Evolutionary conservation across 768 basidiomycete species (phyloP), one percentile per base, ranked within the genome.

Genomic region (Ramaria sp.): DNA sequence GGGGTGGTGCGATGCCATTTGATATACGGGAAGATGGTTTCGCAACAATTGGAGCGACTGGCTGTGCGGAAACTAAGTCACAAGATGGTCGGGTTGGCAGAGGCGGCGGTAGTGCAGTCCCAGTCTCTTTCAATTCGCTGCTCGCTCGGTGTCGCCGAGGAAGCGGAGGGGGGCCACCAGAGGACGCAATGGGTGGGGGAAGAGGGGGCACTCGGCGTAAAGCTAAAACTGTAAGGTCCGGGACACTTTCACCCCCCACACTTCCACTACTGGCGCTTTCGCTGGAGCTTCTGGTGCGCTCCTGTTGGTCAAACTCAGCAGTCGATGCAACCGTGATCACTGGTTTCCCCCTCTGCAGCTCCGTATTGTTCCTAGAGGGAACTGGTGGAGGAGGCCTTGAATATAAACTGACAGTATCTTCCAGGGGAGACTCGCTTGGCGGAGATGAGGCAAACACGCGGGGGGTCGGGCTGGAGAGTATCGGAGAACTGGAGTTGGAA

Each of bases 1-100:
- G 88, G 0, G 88, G 88, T 0, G 88, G 88, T 0, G 79, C 85
- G 22, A 83, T 76, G 58, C 69, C 76, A 37, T 67, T 65, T 43
- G 67, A 62, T 24, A n/a, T 64, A 30, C 57, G 34, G 55, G 59
- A n/a, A 4, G 51, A 22, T 6, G 54, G 51, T 27, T 41, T 42
- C n/a, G 57, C 42, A 42, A 39, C 20, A 7, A 42, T 19, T 1
- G 57, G 37, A 20, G 33, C 20, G 33, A 51, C 12, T 58, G 54
- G 42, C 17, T 38, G 49, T 33, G 59, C 33, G 63, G 31, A 27
- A 58, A 39, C 61, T 65, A 69, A 19, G n/a, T 41, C 50, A 15
- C 19, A 39, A 33, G 60, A 31, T 24, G 43, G 24, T 20, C 70
- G 70, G 53, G 67, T 69, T 9, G 67, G 66, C 7, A 67, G 64